Conservation (phyloP, 352 stramenopile genomes). For the Blastocystis sp. region DNA sequence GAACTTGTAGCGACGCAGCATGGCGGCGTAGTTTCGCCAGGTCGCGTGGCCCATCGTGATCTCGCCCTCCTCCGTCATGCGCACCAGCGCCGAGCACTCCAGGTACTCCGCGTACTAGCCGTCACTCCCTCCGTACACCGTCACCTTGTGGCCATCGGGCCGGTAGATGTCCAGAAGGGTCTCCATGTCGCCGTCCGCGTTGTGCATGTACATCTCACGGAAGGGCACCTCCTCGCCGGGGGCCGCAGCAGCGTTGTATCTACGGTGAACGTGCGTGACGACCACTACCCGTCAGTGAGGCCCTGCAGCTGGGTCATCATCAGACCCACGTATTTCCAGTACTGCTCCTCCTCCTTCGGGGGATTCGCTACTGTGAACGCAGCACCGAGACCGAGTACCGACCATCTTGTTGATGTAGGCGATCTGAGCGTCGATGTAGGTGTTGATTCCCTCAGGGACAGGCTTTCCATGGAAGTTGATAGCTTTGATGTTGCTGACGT, state of each 20-base stretch:
- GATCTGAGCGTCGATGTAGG: slow-evolving; percentile 19
- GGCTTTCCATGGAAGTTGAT: slow-evolving; percentile 61
- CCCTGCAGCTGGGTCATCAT: slow-evolving; percentile 57
- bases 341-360: slow-evolving; percentile 6
- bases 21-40: slow-evolving; percentile 78
- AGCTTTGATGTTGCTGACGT: slow-evolving; percentile 53
- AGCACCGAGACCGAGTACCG: background rate
- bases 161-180: slow-evolving; percentile 59
- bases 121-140: background rate
- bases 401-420: slow-evolving; percentile 27
- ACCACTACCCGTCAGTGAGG: background rate
- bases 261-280: background rate
- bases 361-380: background rate
- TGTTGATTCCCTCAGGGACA: slow-evolving; percentile 40
- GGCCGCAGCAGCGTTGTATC: slow-evolving; percentile 22
- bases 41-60: slow-evolving; percentile 78
- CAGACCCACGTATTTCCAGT: slow-evolving; percentile 35
- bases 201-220: slow-evolving; percentile 65
- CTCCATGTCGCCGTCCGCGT: slow-evolving; percentile 64
- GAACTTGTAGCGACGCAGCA: slow-evolving; percentile 81
- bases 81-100: slow-evolving; percentile 78
- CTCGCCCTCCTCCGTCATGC: slow-evolving; percentile 75
- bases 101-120: slow-evolving; percentile 10
- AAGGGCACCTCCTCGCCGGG: slow-evolving; percentile 13
- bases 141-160: slow-evolving; percentile 17